phyloP scores from a whole-genome alignment of 164 flowering plant genomes.

The Cinnamomum micranthum region DNA sequence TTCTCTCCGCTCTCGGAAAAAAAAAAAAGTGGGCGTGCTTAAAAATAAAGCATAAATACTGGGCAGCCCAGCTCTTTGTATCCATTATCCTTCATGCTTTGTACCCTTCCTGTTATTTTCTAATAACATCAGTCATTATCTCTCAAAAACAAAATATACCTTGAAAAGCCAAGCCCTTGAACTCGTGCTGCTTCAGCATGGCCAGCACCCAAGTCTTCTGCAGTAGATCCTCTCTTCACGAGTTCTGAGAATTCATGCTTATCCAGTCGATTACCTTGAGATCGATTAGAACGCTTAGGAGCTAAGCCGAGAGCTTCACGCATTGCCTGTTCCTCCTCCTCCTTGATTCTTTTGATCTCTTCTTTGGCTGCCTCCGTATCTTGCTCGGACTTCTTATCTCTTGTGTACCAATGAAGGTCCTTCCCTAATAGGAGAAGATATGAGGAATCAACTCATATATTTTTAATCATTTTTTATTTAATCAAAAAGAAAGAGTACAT shows the following conservation, averaged over 20 bases:
- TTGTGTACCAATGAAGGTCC: conserved; percentile 82
- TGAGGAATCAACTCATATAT: background rate
- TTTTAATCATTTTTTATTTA: too few species aligned
- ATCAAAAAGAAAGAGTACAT: too few species aligned
- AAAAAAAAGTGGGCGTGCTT: too few species aligned
- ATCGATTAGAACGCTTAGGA: conserved; percentile 60
- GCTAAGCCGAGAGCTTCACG: conserved; percentile 97
- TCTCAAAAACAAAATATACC: conserved; percentile 31
- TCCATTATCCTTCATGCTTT: too few species aligned
- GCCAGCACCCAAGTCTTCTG: conserved; percentile 90
- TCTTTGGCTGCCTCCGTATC: conserved; percentile 70
- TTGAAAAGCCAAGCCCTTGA: conserved; percentile 85
- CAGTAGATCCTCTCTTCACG: conserved; percentile 84
- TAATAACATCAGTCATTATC: too few species aligned
- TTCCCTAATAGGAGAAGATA: conserved; percentile 47
- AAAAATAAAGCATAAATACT: too few species aligned
- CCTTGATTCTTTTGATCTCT: conserved; percentile 80
- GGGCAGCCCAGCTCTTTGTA: too few species aligned
- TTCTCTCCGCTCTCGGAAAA: too few species aligned
- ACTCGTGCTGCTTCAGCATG: conserved; percentile 89
- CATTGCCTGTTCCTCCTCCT: conserved; percentile 96
- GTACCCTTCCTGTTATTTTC: too few species aligned
- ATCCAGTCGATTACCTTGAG: conserved; percentile 85
- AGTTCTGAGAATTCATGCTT: conserved; percentile 90
- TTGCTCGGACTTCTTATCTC: conserved; percentile 52